phyloP scores from a whole-genome alignment of 768 basidiomycete species.

The Mycena metata region DNA sequence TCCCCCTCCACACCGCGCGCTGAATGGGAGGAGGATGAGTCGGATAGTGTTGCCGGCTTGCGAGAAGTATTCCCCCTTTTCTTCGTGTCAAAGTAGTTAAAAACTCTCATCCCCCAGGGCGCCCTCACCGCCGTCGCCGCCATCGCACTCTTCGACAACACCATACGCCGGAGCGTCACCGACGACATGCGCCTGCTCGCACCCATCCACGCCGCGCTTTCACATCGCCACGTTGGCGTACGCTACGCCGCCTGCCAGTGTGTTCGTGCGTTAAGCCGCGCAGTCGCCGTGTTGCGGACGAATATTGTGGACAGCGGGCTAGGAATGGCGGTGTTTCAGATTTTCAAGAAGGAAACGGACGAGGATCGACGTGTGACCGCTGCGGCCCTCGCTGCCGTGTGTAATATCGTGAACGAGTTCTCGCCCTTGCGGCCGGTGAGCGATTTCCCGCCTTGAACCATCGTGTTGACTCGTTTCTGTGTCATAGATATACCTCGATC shows the following conservation, averaged over 20 bases:
- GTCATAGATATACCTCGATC: conserved; percentile 72
- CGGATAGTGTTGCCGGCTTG: conserved; percentile 68
- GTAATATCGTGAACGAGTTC: conserved; percentile 90
- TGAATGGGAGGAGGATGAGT: conserved; percentile 80
- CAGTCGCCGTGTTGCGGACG: conserved; percentile 84
- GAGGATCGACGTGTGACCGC: conserved; percentile 80
- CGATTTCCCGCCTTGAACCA: not conserved
- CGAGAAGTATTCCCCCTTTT: conserved; percentile 65
- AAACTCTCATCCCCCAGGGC: conserved; percentile 59
- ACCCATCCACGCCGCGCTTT: conserved; percentile 65
- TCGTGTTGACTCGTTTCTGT: not conserved
- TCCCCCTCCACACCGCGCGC: conserved; percentile 52
- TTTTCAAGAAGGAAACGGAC: conserved; percentile 56
- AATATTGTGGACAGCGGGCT: conserved; percentile 87
- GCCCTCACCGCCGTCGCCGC: conserved; percentile 81
- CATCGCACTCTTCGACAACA: conserved; percentile 78
- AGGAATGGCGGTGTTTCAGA: conserved; percentile 75
- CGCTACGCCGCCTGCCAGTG: conserved; percentile 92
- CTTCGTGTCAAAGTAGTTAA: conserved; percentile 3
- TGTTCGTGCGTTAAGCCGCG: conserved; percentile 82
- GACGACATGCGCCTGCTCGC: conserved; percentile 66
- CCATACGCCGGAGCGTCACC: conserved; percentile 77
- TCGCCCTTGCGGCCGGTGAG: conserved; percentile 81
- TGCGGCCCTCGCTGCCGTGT: conserved; percentile 81
- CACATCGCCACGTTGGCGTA: conserved; percentile 77